Evolutionary conservation across 2,329 filamentous ascomycete genomes (phyloP), one percentile per base, ranked within the genome.

Genomic region (Beauveria rudraprayagi): DNA sequence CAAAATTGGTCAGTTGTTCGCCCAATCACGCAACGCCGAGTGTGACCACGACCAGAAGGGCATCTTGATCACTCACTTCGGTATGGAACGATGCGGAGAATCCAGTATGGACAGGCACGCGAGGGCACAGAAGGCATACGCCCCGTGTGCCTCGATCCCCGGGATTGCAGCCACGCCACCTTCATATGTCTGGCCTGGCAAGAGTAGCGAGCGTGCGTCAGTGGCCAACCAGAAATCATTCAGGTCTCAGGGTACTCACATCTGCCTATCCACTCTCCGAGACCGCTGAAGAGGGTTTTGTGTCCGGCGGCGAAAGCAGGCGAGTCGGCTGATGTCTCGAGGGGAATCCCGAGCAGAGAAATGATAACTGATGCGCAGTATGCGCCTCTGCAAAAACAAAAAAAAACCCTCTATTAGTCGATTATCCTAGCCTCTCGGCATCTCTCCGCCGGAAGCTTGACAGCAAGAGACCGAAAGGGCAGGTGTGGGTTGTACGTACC

Each of bases 51-150:
- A 53, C 56, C 14, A 16, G 28, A 47, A 28, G 19, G 7, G 9
- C 43, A 26, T 17, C n/a, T 44, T 30, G 24, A 47, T 26, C 28
- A 77, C 83, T 71, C 83, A 93, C 84, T 82, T 86, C 63, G 85
- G 81, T 65, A 97, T 85, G 64, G 84, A 88, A 66, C 84, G 80
- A 72, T 89, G 82, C 61, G 94, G 93, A 61, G 87, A 81, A 69
- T 90, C 92, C 53, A 97, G 77, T 65, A 97, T 90, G 69, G 90
- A 88, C 60, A 99, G 83, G 74, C 91, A 95, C 60, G 89, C 94
- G 62, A 99, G 78, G 61, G 90, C 92, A 75, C 93, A 97, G 75
- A 97, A 97, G 28, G 93, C 91, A 77, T 97, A 99, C 65, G 91
- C 94, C 63, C 94, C 94, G 76, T 99, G 94, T 60, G 93, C 94